A percentile compares a stretch with the other conserved stretches of the same genome.
Evolutionary conservation across 257 asterid species (phyloP).

Genomic region (Ballota nigra): DNA sequence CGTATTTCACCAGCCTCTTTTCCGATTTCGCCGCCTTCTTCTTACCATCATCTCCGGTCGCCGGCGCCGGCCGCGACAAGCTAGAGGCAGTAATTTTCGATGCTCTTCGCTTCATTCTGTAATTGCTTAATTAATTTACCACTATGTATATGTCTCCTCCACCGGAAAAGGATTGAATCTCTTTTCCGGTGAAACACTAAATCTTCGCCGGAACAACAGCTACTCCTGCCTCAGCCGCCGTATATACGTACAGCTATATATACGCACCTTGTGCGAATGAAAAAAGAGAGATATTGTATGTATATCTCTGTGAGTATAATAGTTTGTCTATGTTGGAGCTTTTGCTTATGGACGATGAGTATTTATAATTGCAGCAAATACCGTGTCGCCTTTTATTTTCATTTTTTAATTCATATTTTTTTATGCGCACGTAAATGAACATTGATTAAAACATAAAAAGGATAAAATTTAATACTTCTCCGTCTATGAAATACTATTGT

Average conservation of each 20-base stretch:
- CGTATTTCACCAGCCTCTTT: slow-evolving; percentile 56
- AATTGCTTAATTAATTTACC: not conserved
- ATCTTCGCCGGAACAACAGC: slow-evolving; percentile 15
- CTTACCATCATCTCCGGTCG: slow-evolving; percentile 13
- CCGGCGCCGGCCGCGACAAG: slow-evolving; percentile 13
- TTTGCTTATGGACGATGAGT: slow-evolving; percentile 3
- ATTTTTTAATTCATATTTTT: not conserved
- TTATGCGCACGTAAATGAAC: no score
- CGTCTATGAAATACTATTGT: no score
- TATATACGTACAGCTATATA: not conserved
- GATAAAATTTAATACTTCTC: no score
- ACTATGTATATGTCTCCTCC: not conserved
- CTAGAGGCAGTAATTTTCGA: slow-evolving; percentile 16
- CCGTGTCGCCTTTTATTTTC: slow-evolving; percentile 20
- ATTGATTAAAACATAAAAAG: no score
- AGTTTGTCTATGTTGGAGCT: slow-evolving; percentile 12
- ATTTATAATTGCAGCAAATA: slow-evolving; percentile 28
- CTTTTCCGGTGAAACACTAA: slow-evolving; percentile 11
- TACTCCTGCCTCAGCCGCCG: slow-evolving; percentile 8
- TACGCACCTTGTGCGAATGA: not conserved
- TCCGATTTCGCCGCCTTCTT: slow-evolving; percentile 24
- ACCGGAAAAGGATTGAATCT: slow-evolving; percentile 21
- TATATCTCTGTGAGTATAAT: not conserved
- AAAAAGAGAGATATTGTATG: not conserved
- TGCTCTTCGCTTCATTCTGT: slow-evolving; percentile 40